These are phyloP conservation scores for Lecanoromycetidae sp. DNA, from an alignment of 2,329 filamentous ascomycete genomes.

Conservation along the genomic window DNA sequence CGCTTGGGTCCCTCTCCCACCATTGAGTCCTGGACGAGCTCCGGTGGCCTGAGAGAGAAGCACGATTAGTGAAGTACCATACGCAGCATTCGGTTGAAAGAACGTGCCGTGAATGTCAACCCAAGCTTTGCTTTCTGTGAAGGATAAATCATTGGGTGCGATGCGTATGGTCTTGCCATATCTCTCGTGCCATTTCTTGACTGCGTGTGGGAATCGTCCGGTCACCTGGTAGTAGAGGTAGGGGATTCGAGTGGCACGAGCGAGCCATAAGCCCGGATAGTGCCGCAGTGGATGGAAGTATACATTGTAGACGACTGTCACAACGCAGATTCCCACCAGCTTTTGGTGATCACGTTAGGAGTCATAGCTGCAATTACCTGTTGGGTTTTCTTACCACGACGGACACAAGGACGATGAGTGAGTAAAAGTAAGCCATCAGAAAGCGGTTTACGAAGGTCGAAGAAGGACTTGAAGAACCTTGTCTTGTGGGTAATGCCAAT, in stretches of 20 bases:
- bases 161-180: slow-evolving; percentile 30
- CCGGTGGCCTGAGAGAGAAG: slow-evolving; percentile 16
- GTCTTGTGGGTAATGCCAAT: too few relatives aligned
- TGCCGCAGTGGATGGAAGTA: slow-evolving; percentile 21
- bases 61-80: too few relatives aligned
- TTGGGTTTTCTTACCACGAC: too few relatives aligned
- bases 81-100: slow-evolving; percentile 22
- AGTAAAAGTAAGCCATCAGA: too few relatives aligned
- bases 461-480: too few relatives aligned
- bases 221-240: slow-evolving; percentile 1
- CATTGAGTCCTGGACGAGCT: slow-evolving; percentile 10
- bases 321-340: too few relatives aligned
- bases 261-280: slow-evolving; percentile 22
- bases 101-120: slow-evolving; percentile 30
- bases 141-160: slow-evolving; percentile 32
- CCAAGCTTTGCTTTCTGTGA: slow-evolving; percentile 28
- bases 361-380: too few relatives aligned
- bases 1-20: too few relatives aligned
- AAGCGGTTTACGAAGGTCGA: too few relatives aligned
- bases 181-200: slow-evolving; percentile 23
- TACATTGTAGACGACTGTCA: slow-evolving; percentile 23
- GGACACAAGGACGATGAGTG: too few relatives aligned
- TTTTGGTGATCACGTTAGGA: too few relatives aligned
- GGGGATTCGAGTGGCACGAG: slow-evolving; percentile 17
- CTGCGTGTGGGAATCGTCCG: slow-evolving; percentile 19